Evolutionary conservation across 1,139 yeast species (phyloP).

Genomic region (Suhomyces yuchorum): DNA sequence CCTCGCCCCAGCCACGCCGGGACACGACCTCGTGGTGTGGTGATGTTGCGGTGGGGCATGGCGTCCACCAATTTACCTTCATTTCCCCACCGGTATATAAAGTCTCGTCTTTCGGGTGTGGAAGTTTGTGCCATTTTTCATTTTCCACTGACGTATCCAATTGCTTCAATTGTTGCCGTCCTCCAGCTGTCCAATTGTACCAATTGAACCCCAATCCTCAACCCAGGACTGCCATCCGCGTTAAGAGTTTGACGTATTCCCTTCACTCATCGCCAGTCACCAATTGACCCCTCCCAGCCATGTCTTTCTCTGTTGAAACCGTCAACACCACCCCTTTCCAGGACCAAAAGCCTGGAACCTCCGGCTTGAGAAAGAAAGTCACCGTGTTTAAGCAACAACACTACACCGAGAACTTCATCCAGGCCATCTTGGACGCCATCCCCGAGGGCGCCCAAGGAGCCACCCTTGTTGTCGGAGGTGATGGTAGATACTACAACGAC

Average conservation of each 20-base stretch:
- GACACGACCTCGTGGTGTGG: constrained; percentile 9
- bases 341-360: constrained; percentile 98
- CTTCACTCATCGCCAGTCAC: not conserved
- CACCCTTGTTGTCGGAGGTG: constrained; percentile 92
- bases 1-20: not conserved
- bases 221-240: not conserved
- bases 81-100: not conserved
- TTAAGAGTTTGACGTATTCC: not conserved
- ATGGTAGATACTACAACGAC: constrained; percentile 90
- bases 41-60: constrained; percentile 10
- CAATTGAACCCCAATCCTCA: not conserved
- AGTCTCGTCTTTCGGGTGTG: not conserved
- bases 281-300: not conserved
- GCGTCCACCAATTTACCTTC: not conserved
- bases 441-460: constrained; percentile 84
- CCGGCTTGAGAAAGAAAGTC: constrained; percentile 93
- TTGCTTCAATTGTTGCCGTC: not conserved
- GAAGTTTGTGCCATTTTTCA: not conserved
- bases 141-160: not conserved
- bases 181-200: not conserved
- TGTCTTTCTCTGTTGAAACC: constrained; percentile 24
- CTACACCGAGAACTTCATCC: constrained; percentile 93
- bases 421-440: constrained; percentile 78
- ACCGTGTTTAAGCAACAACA: constrained; percentile 75
- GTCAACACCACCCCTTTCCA: constrained; percentile 70